Percentiles rank a stretch among this genome's conserved stretches.
These are phyloP conservation scores for Mortierella sp. DNA, from an alignment of 371 early-diverging fungal species.

Conservation along the genomic window DNA sequence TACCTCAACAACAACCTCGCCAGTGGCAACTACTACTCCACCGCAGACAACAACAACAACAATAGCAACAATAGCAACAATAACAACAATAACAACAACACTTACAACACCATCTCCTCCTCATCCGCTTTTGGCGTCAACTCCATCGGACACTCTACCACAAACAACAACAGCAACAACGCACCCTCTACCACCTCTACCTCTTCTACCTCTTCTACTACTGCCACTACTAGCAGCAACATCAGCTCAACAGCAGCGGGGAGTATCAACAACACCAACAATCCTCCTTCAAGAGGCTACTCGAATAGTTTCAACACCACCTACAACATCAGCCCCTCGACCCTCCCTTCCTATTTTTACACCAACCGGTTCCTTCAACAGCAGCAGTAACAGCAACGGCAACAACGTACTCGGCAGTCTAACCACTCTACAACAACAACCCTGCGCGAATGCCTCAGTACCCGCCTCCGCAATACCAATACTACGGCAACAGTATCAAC, in stretches of 20 bases:
- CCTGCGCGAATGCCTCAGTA: constrained; percentile 31
- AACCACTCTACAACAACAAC: not conserved
- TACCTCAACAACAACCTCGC: constrained; percentile 17
- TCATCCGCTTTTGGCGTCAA: not conserved
- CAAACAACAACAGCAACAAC: not conserved
- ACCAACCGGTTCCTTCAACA: constrained; percentile 17
- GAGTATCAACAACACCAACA: constrained; percentile 21
- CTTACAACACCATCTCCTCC: constrained; percentile 7
- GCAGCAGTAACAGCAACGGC: not conserved
- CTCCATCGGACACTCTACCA: not conserved
- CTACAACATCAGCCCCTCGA: constrained; percentile 22
- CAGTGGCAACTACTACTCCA: not conserved
- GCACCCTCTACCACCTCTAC: no score
- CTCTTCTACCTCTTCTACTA: not conserved
- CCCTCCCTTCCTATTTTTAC: constrained; percentile 11
- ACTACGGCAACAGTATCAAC: constrained; percentile 14
- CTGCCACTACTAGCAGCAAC: not conserved
- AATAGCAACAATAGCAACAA: not conserved
- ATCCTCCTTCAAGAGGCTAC: constrained; percentile 7
- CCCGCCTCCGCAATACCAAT: constrained; percentile 29
- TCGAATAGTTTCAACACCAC: constrained; percentile 23
- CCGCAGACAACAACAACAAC: constrained; percentile 4
- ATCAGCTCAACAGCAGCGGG: not conserved
- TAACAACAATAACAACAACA: constrained; percentile 13
- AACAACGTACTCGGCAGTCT: not conserved